phyloP scores from a whole-genome alignment of 768 basidiomycete species.

The Trametes coccinea region DNA sequence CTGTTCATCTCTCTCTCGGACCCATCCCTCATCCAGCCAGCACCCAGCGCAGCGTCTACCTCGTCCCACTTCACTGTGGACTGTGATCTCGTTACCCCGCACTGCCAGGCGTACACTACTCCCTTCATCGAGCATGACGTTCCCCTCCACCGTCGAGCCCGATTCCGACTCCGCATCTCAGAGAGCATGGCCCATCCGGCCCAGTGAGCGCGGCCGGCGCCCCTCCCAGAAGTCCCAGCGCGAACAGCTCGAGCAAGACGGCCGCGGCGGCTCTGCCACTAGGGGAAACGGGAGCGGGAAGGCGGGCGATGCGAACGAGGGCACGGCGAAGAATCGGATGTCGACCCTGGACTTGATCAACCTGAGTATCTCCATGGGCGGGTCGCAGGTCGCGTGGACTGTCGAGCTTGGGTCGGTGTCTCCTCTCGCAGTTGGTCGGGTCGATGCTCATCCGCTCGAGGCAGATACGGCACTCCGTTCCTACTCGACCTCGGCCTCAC shows the following conservation, averaged over 20 bases:
- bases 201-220: constrained; percentile 23
- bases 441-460: not conserved
- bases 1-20: not conserved
- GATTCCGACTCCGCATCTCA: constrained; percentile 81
- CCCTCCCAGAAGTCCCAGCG: constrained; percentile 13
- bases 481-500: constrained; percentile 77
- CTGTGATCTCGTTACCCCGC: not conserved
- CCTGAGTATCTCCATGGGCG: constrained; percentile 89
- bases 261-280: not conserved
- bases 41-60: not conserved
- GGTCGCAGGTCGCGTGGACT: constrained; percentile 94
- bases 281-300: constrained; percentile 13
- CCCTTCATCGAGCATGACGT: constrained; percentile 48
- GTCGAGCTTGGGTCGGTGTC: constrained; percentile 82
- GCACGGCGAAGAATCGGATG: constrained; percentile 30
- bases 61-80: not conserved
- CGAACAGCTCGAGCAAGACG: constrained; percentile 1
- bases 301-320: not conserved
- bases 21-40: not conserved
- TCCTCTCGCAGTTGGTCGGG: not conserved
- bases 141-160: constrained; percentile 48
- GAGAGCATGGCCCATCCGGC: constrained; percentile 69
- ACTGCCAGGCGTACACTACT: not conserved
- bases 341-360: constrained; percentile 58
- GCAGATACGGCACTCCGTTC: constrained; percentile 91